Base-by-base conservation (phyloP, 768 basidiomycete species). In the Auriscalpium vulgare region DNA sequence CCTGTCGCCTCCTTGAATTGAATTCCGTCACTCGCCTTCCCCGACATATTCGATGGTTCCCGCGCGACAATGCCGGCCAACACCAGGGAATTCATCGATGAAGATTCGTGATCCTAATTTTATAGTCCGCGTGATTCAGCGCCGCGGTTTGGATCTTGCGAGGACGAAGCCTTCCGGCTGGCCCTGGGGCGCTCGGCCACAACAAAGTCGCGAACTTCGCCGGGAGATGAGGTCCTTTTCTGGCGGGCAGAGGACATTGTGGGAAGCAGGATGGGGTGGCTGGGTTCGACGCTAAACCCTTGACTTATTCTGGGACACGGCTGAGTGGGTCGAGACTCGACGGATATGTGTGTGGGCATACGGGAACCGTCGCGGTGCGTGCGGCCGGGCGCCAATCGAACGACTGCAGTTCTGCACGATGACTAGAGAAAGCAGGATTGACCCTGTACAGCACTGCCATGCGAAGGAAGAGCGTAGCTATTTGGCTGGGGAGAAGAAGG, bases 1-100 rank as follows among this genome's bases (percentile, higher is more conserved):
- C 47, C 58, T 64, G 54, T 69, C 67, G 5, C 69, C 69, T 11
- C 53, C 51, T n/a, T n/a, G n/a, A n/a, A n/a, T 63, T 63, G 54
- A 67, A 56, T 35, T 56, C 50, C 9, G 38, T 50, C 8, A 71
- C n/a, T n/a, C 70, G 4, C 60, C 65, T 35, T 63, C 59, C 4
- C 69, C 68, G 44, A 68, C 58, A n/a, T 59, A 56, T 34, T 60
- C 61, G 13, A 71, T 60, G 8, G 47, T 59, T 8, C 70, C 69
- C 0, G 68, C 7, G 54, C 58, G 54, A 68, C 68, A 10, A 37
- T 36, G 7, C 68, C 68, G 13, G 61, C n/a, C 46, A 21, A 67
- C 53, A 38, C 49, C 47, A 8, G 62, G 68, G 52, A 46, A 68
- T 37, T 57, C 29, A 37, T 64, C 56, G 47, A 63, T 57, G 56